A percentile compares a stretch with the other conserved stretches of the same genome.
These are phyloP conservation scores for Dothideomycetidae sp. DNA, from an alignment of 2,329 filamentous ascomycete genomes.

Conservation along the genomic window DNA sequence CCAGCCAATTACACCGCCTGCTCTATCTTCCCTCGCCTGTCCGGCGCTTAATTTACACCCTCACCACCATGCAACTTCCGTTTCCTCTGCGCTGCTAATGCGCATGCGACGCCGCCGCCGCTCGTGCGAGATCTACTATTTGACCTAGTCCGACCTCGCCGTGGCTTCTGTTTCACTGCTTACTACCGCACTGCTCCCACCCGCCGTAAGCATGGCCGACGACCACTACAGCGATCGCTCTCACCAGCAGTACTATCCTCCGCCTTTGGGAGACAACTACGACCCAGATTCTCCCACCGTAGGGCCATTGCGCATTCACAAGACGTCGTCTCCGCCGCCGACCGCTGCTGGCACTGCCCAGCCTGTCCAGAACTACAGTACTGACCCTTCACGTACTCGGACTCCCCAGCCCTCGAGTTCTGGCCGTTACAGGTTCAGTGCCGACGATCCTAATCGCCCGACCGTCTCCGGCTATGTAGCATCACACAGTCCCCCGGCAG, in stretches of 20 bases:
- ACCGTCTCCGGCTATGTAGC: constrained; percentile 32
- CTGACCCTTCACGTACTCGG: constrained; percentile 17
- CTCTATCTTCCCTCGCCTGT: no score
- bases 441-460: constrained; percentile 35
- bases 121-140: no score
- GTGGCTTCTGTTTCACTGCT: no score
- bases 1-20: no score
- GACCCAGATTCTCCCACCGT: constrained; percentile 45
- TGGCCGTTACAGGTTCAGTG: constrained; percentile 30
- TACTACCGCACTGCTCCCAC: no score
- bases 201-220: constrained; percentile 8
- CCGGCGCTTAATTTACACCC: no score
- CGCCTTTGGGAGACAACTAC: constrained; percentile 19
- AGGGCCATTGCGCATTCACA: constrained; percentile 72
- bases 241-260: constrained; percentile 15
- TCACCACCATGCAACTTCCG: no score
- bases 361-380: constrained; percentile 20
- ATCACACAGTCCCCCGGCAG: constrained; percentile 43
- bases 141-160: no score
- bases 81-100: no score
- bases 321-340: constrained; percentile 44
- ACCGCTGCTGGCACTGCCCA: constrained; percentile 37
- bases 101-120: no score
- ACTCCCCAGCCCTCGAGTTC: constrained; percentile 15
- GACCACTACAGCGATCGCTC: constrained; percentile 8